Evolutionary conservation across 106 monocot genomes (phyloP), one percentile per base, ranked within the genome.

Genomic region (Posidonia australis): DNA sequence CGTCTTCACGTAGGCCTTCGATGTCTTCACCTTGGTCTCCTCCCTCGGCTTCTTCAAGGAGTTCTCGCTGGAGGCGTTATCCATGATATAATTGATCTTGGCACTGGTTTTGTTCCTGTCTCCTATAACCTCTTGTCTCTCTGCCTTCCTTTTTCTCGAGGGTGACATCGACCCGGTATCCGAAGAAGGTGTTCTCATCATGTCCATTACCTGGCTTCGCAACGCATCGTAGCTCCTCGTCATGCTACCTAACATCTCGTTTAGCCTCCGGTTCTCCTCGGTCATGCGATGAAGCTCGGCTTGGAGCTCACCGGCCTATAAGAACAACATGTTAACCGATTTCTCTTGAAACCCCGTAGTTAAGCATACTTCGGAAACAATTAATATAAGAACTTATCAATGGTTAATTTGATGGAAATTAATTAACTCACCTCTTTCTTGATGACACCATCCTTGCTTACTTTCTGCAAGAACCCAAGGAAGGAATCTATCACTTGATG

Each of bases 181-280:
- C 0, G 70, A 36, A 1, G 72, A 47, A 1, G 77, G n/a, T 0
- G 32, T 23, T 21, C 26, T 65, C 68, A 71, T 56, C 16, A 77
- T 23, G 54, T 82, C 75, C 10, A 43, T 1, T 17, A 81, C 43
- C 58, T 77, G 79, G 57, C 36, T 73, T 21, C 58, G 66, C 13
- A 86, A 67, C 0, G 70, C 23, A 27, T 9, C 36, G 73, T 82
- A 82, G 42, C 66, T 67, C 2, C 48, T 51, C 22, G 44, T 58
- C 42, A 84, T 52, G 69, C n/a, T 25, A 20, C 65, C 46, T 5
- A 92, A 72, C 75, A 45, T 72, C 63, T 77, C 80, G 28, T 47
- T 67, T 17, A 92, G 74, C 55, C 67, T 65, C 62, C 51, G 47
- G 68, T 87, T 87, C 80, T 87, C 87, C 49, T 80, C 79, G 55